Conservation (phyloP, 176 grass and related monocot species). For the Avena atlantica region DNA sequence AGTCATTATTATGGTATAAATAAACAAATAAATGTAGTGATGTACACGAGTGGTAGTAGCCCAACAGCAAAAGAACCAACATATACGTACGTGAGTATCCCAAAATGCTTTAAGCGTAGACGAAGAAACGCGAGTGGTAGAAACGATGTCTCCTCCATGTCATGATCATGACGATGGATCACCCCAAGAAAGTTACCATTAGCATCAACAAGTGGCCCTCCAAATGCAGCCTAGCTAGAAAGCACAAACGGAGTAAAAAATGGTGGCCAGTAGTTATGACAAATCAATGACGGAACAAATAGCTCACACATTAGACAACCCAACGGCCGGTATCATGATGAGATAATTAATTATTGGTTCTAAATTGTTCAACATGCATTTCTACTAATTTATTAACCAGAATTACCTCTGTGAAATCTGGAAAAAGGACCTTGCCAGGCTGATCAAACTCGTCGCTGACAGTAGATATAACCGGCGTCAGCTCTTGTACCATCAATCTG, state of each 20-base stretch:
- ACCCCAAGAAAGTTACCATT: constrained; percentile 2
- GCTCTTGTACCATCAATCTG: not conserved
- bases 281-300: too few species aligned
- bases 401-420: not conserved
- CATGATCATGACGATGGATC: not conserved
- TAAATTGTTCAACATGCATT: too few species aligned
- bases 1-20: constrained; percentile 3
- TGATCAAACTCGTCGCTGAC: not conserved
- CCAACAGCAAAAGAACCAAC: not conserved
- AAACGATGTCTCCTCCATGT: not conserved
- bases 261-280: too few species aligned
- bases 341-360: too few species aligned
- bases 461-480: not conserved
- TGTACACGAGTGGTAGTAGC: not conserved
- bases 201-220: constrained; percentile 4
- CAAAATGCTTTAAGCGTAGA: not conserved
- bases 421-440: not conserved
- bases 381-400: not conserved
- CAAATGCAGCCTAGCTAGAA: not conserved
- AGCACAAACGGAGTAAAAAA: not conserved
- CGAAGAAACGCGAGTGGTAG: not conserved
- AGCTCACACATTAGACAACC: not conserved
- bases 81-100: not conserved
- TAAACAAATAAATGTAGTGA: not conserved
- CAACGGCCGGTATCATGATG: too few species aligned